phyloP scores from a whole-genome alignment of 2,329 filamentous ascomycete genomes.

The Penicillium brevicompactum region DNA sequence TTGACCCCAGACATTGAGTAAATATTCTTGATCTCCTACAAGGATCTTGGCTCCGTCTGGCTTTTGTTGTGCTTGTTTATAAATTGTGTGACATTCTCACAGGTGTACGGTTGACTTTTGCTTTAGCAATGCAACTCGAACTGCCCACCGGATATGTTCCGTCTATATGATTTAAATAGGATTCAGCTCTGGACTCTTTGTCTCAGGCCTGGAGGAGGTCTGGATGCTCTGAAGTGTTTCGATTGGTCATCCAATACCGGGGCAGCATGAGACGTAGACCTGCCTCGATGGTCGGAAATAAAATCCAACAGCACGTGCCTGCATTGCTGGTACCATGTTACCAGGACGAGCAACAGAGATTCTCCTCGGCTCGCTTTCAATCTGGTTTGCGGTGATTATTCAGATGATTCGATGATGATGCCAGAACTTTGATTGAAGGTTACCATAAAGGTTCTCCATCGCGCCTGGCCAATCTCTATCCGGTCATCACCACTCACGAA shows the following conservation, averaged over 20 bases:
- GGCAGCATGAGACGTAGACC: background rate
- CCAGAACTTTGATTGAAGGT: constrained; percentile 1
- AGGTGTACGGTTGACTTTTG: background rate
- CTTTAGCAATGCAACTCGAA: background rate
- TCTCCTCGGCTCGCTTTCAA: no score
- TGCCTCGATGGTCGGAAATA: background rate
- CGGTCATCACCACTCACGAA: background rate
- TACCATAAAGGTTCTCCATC: constrained; percentile 7
- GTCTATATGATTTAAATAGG: background rate
- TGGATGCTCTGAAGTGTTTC: background rate
- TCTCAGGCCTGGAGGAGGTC: background rate
- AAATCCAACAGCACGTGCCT: background rate
- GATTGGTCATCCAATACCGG: background rate
- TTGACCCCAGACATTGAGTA: no score
- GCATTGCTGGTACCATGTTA: no score
- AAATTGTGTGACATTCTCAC: background rate
- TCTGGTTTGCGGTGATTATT: background rate
- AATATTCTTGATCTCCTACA: no score
- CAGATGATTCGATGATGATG: background rate
- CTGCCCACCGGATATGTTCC: background rate
- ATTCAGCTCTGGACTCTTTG: background rate
- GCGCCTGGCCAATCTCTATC: background rate
- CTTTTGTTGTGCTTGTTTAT: background rate
- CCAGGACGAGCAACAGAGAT: no score
- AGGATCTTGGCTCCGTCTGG: no score